These are phyloP conservation scores for Chrysanthemum makinoi DNA, from an alignment of 129 eudicot genomes.

Conservation along the genomic window DNA sequence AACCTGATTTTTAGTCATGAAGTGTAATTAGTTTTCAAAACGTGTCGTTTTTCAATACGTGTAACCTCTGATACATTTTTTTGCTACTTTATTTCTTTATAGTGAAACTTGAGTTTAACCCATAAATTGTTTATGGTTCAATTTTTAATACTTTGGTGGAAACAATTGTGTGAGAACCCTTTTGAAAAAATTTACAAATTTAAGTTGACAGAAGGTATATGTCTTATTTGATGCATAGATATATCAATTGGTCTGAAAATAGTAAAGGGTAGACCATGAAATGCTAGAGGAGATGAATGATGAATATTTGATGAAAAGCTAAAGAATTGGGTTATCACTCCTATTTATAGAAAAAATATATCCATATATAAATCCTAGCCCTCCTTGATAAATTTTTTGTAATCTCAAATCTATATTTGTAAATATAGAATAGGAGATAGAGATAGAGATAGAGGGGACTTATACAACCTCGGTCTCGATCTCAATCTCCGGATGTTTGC, in stretches of 20 bases:
- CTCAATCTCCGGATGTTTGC: conserved; percentile 35
- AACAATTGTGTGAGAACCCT: too few species aligned
- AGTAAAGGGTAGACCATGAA: conserved; percentile 23
- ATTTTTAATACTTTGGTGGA: too few species aligned
- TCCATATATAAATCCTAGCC: background rate
- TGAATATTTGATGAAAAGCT: conserved; percentile 14
- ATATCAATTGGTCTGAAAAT: background rate
- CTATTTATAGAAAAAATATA: conserved; percentile 21
- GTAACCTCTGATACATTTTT: too few species aligned
- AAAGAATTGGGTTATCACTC: conserved; percentile 10
- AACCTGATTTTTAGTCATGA: too few species aligned
- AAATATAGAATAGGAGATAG: conserved; percentile 30
- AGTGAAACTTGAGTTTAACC: too few species aligned
- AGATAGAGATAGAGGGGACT: conserved; percentile 21
- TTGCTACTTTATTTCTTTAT: too few species aligned
- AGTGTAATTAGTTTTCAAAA: too few species aligned
- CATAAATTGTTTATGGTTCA: too few species aligned
- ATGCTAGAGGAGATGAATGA: conserved; percentile 11
- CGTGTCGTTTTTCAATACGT: too few species aligned
- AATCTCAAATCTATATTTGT: conserved; percentile 9
- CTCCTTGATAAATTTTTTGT: background rate
- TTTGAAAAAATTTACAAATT: too few species aligned
- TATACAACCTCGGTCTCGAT: conserved; percentile 22
- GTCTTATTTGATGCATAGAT: too few species aligned
- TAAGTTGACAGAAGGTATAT: too few species aligned